These are phyloP conservation scores for Boletellus ananas DNA, from an alignment of 768 basidiomycete species.

Conservation along the genomic window DNA sequence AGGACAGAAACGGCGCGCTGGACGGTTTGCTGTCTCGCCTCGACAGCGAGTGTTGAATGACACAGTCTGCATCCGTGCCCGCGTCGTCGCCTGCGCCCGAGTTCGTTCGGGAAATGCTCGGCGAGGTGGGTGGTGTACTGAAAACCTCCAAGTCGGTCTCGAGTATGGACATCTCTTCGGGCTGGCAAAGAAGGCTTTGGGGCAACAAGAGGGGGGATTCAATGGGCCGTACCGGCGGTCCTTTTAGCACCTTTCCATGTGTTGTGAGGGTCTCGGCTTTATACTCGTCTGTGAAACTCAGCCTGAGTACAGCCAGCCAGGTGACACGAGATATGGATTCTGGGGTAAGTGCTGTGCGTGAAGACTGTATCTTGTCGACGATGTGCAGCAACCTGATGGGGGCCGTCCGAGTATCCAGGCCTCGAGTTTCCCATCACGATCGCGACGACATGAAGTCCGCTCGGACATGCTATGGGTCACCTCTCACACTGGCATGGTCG, in stretches of 20 bases:
- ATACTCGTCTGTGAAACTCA: constrained; percentile 18
- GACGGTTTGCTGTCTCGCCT: constrained; percentile 33
- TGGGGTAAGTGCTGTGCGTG: constrained; percentile 8
- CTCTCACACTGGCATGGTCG: constrained; percentile 22
- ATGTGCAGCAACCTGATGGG: constrained; percentile 16
- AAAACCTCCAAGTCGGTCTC: constrained; percentile 38
- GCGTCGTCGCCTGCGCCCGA: constrained; percentile 12
- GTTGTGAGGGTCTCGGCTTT: constrained; percentile 12
- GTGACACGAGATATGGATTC: constrained; percentile 17
- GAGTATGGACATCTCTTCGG: constrained; percentile 27
- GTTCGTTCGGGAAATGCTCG: constrained; percentile 25
- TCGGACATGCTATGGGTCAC: constrained; percentile 2
- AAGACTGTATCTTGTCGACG: constrained; percentile 10
- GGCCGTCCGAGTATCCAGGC: constrained; percentile 14
- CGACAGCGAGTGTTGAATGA: constrained; percentile 38
- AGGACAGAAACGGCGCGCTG: constrained; percentile 16
- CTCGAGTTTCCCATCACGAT: constrained; percentile 17
- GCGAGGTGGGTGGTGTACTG: constrained; percentile 43
- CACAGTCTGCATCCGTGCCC: constrained; percentile 9
- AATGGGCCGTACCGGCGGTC: constrained; percentile 1
- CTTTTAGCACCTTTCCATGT: constrained; percentile 1
- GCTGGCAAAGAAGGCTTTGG: constrained; percentile 11
- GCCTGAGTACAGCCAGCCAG: constrained; percentile 23
- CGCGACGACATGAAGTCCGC: constrained; percentile 10
- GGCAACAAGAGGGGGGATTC: neutral